These are phyloP conservation scores for Capsella bursapastoris DNA, from an alignment of 345 rosid species.

Conservation along the genomic window DNA sequence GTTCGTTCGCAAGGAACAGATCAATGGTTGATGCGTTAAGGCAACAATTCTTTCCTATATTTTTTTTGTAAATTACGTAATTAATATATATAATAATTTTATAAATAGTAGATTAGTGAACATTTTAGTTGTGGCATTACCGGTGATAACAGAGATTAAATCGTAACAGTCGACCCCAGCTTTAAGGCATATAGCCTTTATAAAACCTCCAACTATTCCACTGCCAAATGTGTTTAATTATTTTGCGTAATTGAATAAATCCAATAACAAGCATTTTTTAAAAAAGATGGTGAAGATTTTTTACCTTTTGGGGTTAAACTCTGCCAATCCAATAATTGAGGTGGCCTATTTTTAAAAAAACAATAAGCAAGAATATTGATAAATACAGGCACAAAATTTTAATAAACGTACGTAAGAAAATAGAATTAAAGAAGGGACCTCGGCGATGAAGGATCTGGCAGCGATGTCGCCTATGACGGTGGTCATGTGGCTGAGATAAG, in stretches of 20 bases:
- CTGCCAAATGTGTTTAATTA: constrained; percentile 43
- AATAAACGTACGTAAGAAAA: neutral
- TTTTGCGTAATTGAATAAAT: constrained; percentile 12
- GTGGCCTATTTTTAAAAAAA: constrained; percentile 52
- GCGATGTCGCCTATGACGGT: constrained; percentile 68
- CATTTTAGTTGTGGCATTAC: constrained; percentile 43
- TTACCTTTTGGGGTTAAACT: constrained; percentile 90
- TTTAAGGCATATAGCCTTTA: constrained; percentile 58
- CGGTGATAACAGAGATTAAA: constrained; percentile 66
- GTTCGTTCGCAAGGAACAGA: constrained; percentile 61
- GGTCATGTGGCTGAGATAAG: constrained; percentile 90
- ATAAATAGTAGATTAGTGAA: neutral
- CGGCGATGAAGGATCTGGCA: constrained; percentile 73
- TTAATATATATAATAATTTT: neutral
- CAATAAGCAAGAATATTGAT: constrained; percentile 17
- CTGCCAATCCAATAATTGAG: constrained; percentile 57
- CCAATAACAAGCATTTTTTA: neutral
- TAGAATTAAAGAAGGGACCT: constrained; percentile 48
- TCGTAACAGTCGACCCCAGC: constrained; percentile 81
- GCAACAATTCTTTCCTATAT: constrained; percentile 81
- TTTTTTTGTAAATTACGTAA: neutral
- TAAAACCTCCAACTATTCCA: constrained; percentile 50
- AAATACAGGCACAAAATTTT: neutral
- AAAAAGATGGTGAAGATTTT: constrained; percentile 11
- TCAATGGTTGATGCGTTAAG: constrained; percentile 71